A percentile compares a stretch with the other conserved stretches of the same genome.
Evolutionary conservation across 164 flowering plant species (phyloP).

Genomic region (Umbilicus rupestris): DNA sequence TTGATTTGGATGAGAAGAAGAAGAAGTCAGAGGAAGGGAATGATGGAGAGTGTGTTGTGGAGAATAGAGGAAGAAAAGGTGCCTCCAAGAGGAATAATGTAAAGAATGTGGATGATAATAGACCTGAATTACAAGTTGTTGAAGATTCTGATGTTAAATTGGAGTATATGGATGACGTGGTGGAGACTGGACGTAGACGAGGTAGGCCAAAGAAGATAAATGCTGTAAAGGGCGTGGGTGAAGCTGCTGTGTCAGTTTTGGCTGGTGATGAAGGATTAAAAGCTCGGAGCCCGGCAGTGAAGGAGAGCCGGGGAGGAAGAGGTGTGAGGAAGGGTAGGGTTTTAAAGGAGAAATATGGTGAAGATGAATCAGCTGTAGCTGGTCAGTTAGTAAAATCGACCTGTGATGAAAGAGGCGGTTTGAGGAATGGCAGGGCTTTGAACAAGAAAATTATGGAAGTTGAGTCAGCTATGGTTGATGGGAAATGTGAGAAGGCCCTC

Average conservation of each 20-base stretch:
- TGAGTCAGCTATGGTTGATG: no score
- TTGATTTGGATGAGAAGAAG: background rate
- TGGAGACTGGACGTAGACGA: background rate
- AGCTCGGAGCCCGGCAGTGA: background rate
- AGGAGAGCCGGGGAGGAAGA: background rate
- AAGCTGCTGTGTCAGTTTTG: background rate
- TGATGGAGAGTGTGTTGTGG: background rate
- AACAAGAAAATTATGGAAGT: background rate
- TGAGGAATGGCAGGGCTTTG: slow-evolving; percentile 11
- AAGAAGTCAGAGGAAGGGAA: background rate
- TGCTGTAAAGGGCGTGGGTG: background rate
- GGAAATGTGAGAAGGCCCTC: no score
- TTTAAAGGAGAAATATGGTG: background rate
- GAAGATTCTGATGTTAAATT: background rate
- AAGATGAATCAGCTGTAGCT: background rate
- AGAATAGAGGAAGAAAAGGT: background rate
- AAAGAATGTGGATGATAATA: background rate
- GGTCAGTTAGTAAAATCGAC: background rate
- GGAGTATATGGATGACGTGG: background rate
- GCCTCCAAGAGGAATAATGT: background rate
- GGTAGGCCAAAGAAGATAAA: slow-evolving; percentile 1
- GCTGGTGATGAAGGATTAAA: background rate
- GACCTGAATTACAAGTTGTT: background rate
- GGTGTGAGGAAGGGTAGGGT: background rate
- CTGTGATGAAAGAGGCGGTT: slow-evolving; percentile 10